Evolutionary conservation across 75 land plant species (phyloP).

Genomic region (Pinus albicaulis): DNA sequence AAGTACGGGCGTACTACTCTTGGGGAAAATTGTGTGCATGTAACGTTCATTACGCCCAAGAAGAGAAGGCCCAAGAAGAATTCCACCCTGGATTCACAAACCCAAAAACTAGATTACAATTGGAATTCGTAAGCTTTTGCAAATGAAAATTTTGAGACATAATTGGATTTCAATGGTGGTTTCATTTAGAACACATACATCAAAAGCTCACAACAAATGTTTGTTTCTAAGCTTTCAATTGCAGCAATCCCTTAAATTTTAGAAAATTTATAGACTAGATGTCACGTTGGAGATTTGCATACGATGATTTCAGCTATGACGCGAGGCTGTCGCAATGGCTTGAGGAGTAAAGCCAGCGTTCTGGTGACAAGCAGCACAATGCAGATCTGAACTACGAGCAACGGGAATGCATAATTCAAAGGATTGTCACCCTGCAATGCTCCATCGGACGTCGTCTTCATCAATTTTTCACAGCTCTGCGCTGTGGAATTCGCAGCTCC

Average conservation of each 20-base stretch:
- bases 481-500: not conserved
- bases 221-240: too few relatives aligned
- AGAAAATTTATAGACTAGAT: too few relatives aligned
- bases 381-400: constrained; percentile 45
- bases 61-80: constrained; percentile 65
- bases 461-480: constrained; percentile 4
- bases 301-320: constrained; percentile 59
- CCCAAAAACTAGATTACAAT: too few relatives aligned
- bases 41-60: constrained; percentile 40
- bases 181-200: too few relatives aligned
- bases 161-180: too few relatives aligned
- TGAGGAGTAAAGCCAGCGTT: constrained; percentile 43
- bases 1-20: constrained; percentile 36
- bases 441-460: constrained; percentile 40
- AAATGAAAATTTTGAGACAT: too few relatives aligned
- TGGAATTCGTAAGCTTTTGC: too few relatives aligned
- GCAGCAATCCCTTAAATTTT: too few relatives aligned
- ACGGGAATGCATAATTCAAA: constrained; percentile 41
- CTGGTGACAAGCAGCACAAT: constrained; percentile 37
- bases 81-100: constrained; percentile 47
- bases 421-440: constrained; percentile 57
- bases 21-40: constrained; percentile 38
- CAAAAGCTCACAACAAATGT: too few relatives aligned
- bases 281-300: not conserved
- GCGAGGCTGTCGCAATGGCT: constrained; percentile 69